Evolutionary conservation across 192 early-diverging fungal species (phyloP), one percentile per base, ranked within the genome.

Genomic region (Coemansia umbellata): DNA sequence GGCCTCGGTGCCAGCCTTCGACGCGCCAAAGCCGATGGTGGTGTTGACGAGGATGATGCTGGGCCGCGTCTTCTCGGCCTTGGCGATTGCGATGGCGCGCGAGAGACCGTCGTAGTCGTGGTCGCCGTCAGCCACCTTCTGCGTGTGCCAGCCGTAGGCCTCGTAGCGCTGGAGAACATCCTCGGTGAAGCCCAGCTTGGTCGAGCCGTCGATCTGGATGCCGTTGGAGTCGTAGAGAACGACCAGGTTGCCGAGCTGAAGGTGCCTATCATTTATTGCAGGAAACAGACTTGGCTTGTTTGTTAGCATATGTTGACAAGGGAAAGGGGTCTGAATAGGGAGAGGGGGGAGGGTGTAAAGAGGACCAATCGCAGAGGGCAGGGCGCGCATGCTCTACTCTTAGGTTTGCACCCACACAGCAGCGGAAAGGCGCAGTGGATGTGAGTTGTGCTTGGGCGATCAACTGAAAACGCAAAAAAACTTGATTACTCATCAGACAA

Each of bases 201-300:
- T 88, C 30, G 83, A 81, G 52, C 93, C 93, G 79, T 95, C 96
- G 67, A 98, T 94, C 49, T 88, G 85, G 78, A 98, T 90, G 66
- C 92, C 81, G 80, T 98, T 98, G 61, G 92, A 90, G 78, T 98
- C 96, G 72, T 98, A 98, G 35, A 98, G 68, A 22, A 84, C 87
- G 61, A 97, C 92, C 39, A 98, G 81, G 61, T 95, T 95, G 60
- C 95, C 94, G 19, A 98, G 81, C 78, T 95, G 70, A 60, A 90
- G 74, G 49, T 96, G 91, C 37, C 67, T 69, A 69, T 11, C 39
- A 36, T n/a, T n/a, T n/a, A n/a, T n/a, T n/a, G n/a, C n/a, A n/a
- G n/a, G n/a, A n/a, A 21, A 7, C 11, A 5, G 22, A n/a, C n/a
- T n/a, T n/a, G n/a, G n/a, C n/a, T n/a, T n/a, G n/a, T n/a, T n/a